Evolutionary conservation across 2,329 filamentous ascomycete species (phyloP), one percentile per base, ranked within the genome.

Genomic region (Trichoderma sp.): DNA sequence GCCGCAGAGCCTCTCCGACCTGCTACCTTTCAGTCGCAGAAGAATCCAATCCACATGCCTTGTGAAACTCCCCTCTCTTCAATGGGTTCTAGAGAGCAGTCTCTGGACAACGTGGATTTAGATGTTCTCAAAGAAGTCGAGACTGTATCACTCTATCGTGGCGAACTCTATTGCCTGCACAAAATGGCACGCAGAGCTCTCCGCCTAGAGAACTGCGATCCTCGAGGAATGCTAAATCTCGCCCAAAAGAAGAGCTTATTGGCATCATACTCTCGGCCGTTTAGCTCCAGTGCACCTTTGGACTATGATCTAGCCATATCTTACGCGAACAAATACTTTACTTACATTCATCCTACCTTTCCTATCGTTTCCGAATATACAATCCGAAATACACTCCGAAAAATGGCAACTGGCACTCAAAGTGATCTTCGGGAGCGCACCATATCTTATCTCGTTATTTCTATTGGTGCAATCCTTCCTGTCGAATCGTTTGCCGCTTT

Each of bases 151-250:
- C 32, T 56, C 3, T 65, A 65, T n/a, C 49, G 61, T 28, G 61
- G 61, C 1, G 61, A 65, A 34, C 61, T 65, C 32, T 65, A 65
- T 39, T 32, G 61, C 7, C 13, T 65, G 21, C 49, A 65, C 8
- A 55, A 65, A 34, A 65, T 65, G 61, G 30, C 61, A 13, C 61
- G 51, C 11, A 54, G 61, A n/a, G 61, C 61, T 8, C 32, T 65
- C 16, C 61, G 51, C 21, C 61, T 65, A n/a, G 61, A 65, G 34
- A 65, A 65, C 8, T 55, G 61, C 26, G 61, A 65, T 34, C 61
- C 61, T 37, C 51, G 61, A 13, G 61, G 61, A 3, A 14, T 39
- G n/a, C 26, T 65, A 6, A 65, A 65, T 26, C 30, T 32, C 18
- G 8, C 34, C n/a, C 26, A 51, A 18, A 51, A 54, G 32, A 65